phyloP scores from a whole-genome alignment of 345 rosid genomes.

The Gossypium rotundifolium region DNA sequence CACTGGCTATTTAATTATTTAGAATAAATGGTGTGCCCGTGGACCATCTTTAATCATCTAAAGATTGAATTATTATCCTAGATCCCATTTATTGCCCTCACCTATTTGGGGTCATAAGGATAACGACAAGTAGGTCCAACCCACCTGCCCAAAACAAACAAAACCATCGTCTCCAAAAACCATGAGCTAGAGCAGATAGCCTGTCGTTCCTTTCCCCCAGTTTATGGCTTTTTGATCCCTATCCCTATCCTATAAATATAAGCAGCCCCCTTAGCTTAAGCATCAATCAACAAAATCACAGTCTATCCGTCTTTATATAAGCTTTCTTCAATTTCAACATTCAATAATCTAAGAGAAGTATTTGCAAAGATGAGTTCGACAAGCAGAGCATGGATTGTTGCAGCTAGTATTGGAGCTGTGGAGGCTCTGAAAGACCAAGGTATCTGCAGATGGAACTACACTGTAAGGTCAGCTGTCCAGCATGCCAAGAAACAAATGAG shows the following conservation, averaged over 20 bases:
- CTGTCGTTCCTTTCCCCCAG: background rate
- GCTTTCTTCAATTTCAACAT: background rate
- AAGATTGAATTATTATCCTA: background rate
- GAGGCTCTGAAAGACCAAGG: conserved; percentile 66
- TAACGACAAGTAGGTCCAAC: background rate
- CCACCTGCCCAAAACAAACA: background rate
- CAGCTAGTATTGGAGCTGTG: conserved; percentile 47
- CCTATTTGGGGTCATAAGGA: background rate
- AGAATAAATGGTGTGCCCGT: background rate
- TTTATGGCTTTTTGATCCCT: background rate
- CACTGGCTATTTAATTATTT: background rate
- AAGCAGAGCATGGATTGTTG: conserved; percentile 48
- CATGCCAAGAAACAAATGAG: conserved; percentile 34
- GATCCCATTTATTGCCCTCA: background rate
- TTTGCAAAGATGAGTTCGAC: conserved; percentile 30
- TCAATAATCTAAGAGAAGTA: background rate
- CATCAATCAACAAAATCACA: background rate
- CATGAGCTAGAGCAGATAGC: background rate
- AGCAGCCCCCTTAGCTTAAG: background rate
- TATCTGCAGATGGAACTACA: conserved; percentile 50
- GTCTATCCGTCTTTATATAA: background rate
- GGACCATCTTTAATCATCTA: background rate
- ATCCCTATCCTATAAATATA: background rate
- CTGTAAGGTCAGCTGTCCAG: conserved; percentile 35
- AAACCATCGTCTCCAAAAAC: background rate